Percentiles rank a stretch among this genome's conserved stretches.
Conservation (phyloP, 768 basidiomycete species). For the Lactarius vividus region DNA sequence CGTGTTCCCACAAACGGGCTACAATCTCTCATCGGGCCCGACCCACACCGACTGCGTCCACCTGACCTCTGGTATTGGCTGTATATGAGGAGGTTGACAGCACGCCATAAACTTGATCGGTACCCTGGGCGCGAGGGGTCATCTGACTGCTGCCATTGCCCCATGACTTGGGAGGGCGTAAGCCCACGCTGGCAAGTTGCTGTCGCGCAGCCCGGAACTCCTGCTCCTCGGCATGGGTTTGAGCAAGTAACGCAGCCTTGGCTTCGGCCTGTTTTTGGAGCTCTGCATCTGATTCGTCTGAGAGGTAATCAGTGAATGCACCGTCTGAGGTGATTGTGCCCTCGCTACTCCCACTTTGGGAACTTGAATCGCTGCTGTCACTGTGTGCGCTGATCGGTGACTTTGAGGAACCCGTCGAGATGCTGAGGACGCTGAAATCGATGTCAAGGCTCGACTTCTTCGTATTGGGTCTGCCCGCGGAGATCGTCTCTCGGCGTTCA, state of each 20-base stretch:
- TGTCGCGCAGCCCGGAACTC: constrained; percentile 81
- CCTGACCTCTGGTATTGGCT: constrained; percentile 26
- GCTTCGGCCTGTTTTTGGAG: constrained; percentile 83
- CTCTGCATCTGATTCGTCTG: constrained; percentile 91
- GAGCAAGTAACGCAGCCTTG: constrained; percentile 72
- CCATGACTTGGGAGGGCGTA: constrained; percentile 78
- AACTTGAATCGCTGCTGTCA: constrained; percentile 51
- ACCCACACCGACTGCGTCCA: constrained; percentile 27
- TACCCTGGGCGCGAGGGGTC: constrained; percentile 24
- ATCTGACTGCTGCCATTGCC: constrained; percentile 35
- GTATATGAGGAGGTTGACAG: constrained; percentile 22
- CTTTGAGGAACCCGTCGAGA: constrained; percentile 32
- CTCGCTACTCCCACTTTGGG: constrained; percentile 53
- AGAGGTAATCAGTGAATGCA: constrained; percentile 85
- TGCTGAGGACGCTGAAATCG: constrained; percentile 40
- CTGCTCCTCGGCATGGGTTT: constrained; percentile 74
- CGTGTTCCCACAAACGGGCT: not conserved
- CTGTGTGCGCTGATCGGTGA: constrained; percentile 49
- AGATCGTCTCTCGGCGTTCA: constrained; percentile 29
- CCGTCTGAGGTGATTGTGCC: constrained; percentile 83
- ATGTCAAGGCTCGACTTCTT: constrained; percentile 36
- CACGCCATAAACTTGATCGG: constrained; percentile 14
- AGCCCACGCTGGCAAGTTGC: constrained; percentile 69
- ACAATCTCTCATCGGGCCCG: constrained; percentile 21
- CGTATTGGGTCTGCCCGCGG: constrained; percentile 22